These are phyloP conservation scores for Penicillium lividum DNA, from an alignment of 495 filamentous ascomycete genomes.

Conservation along the genomic window DNA sequence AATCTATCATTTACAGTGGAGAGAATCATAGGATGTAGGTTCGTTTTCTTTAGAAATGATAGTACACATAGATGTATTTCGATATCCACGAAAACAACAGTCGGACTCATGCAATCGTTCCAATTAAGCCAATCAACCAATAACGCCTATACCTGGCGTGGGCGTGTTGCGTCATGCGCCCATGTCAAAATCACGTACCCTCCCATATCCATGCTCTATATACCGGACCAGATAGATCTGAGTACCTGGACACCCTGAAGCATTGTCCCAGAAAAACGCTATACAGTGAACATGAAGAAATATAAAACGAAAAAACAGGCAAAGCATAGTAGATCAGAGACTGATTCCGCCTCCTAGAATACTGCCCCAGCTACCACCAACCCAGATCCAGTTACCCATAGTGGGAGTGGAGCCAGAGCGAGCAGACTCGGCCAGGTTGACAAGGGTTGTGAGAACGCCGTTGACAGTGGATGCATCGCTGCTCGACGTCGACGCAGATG, in stretches of 20 bases:
- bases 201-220: conserved; percentile 22
- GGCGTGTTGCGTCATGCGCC: background rate
- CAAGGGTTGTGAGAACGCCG: conserved; percentile 44
- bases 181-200: conserved; percentile 5
- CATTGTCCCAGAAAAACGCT: conserved; percentile 21
- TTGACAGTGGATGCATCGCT: conserved; percentile 35
- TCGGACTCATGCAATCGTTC: background rate
- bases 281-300: conserved; percentile 11
- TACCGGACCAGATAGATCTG: conserved; percentile 11
- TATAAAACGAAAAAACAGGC: background rate
- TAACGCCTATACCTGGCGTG: conserved; percentile 13
- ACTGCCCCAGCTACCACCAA: conserved; percentile 46
- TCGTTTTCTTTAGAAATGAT: background rate
- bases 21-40: background rate
- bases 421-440: conserved; percentile 39
- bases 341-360: conserved; percentile 43
- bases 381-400: conserved; percentile 51
- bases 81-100: background rate
- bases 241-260: background rate
- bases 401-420: conserved; percentile 38
- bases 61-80: background rate
- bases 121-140: conserved; percentile 2
- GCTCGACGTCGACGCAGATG: conserved; percentile 23
- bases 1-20: background rate
- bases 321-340: conserved; percentile 19